Base-by-base conservation (phyloP, 495 filamentous ascomycete species). In the Bryoglossum gracile region DNA sequence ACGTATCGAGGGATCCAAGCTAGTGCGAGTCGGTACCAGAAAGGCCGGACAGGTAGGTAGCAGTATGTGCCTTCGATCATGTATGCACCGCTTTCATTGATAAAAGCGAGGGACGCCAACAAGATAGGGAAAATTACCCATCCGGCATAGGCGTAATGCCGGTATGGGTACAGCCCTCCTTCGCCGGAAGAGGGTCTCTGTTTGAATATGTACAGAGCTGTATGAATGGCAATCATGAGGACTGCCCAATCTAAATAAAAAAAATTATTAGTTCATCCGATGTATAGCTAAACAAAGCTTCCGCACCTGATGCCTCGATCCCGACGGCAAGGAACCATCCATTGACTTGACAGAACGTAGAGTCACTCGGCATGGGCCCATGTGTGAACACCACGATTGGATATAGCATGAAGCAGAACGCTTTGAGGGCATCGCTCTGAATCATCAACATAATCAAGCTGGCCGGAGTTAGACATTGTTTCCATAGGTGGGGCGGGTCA, bases 1-100 rank as follows among this genome's bases (percentile, higher is more conserved):
- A 85, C 43, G 50, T 89, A 89, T 23, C 85, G 73, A 24, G 85
- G 85, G 13, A 81, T 69, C 85, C 85, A 89, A 39, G 73, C 73
- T 24, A 89, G 67, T 3, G 74, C 77, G 24, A 83, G 66, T 28
- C 80, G 73, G 53, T 79, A 82, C 82, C 81, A 86, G 28, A 69
- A 65, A n/a, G 71, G 71, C 18, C 75, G 67, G 10, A 77, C 66
- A 8, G 84, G 82, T 9, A 88, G 69, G 49, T 80, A 80, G 63
- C 85, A 88, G 49, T 78, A 79, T 28, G 80, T 70, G 8, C 81
- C 82, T 50, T 76, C 66, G 23, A 78, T 73, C 41, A 75, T 64
- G 51, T 80, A 87, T 2, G 74, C 75, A 10, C 59, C 58, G 3
- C 65, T 62, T 34, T 62, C 64, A 47, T 80, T 77, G 53, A 81